Percentiles rank a stretch among this genome's conserved stretches.
These are phyloP conservation scores for Heliamphora pulchella DNA, from an alignment of 179 eudicot genomes.

Conservation along the genomic window DNA sequence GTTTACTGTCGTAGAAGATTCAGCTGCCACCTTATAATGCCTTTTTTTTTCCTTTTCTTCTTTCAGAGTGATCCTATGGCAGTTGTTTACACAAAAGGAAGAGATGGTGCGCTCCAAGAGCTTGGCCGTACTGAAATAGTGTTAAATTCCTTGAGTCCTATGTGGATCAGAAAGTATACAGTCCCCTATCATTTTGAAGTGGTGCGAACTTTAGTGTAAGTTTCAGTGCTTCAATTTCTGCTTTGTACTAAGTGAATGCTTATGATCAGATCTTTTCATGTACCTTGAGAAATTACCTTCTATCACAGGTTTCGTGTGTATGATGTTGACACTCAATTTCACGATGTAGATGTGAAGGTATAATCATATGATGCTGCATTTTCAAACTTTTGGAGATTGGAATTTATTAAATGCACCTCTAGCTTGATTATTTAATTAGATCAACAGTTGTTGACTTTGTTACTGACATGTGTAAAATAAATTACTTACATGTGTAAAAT, in stretches of 20 bases:
- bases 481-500: background rate
- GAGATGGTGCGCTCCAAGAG: slow-evolving; percentile 88
- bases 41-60: slow-evolving; percentile 20
- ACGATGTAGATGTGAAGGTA: slow-evolving; percentile 76
- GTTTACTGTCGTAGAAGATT: slow-evolving; percentile 5
- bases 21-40: slow-evolving; percentile 13
- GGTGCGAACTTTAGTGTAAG: slow-evolving; percentile 92
- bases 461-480: background rate
- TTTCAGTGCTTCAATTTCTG: slow-evolving; percentile 9
- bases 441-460: background rate
- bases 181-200: slow-evolving; percentile 78
- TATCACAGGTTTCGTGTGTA: slow-evolving; percentile 78
- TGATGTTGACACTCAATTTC: slow-evolving; percentile 90
- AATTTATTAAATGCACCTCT: background rate
- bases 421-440: background rate
- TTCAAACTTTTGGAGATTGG: slow-evolving; percentile 5
- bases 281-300: slow-evolving; percentile 23
- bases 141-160: slow-evolving; percentile 72
- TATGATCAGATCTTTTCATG: slow-evolving; percentile 10
- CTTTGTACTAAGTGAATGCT: slow-evolving; percentile 1
- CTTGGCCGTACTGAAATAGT: slow-evolving; percentile 91
- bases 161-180: slow-evolving; percentile 69
- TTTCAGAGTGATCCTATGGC: slow-evolving; percentile 96
- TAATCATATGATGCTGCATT: slow-evolving; percentile 6
- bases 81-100: slow-evolving; percentile 66